These are phyloP conservation scores for Penicillium occitanis DNA, from an alignment of 2,329 filamentous ascomycete species.

Conservation along the genomic window DNA sequence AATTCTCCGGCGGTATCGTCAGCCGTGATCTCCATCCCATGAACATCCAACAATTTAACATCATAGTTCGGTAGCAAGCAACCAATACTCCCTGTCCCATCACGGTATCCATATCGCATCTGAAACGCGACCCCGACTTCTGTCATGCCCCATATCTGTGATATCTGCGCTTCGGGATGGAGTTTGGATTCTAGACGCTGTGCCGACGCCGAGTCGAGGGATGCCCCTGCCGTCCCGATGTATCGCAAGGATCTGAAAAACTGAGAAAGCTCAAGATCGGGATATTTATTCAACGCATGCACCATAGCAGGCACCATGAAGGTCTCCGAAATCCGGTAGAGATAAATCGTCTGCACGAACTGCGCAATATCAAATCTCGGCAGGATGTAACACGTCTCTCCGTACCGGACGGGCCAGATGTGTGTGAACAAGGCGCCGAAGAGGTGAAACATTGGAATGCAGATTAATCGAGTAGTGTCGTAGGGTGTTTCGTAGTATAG, in stretches of 20 bases:
- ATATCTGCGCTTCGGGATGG: conserved; percentile 42
- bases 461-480: conserved; percentile 48
- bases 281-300: conserved; percentile 36
- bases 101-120: conserved; percentile 40
- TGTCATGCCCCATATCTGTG: conserved; percentile 57
- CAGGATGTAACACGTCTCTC: conserved; percentile 50
- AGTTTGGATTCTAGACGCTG: conserved; percentile 45
- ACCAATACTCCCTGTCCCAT: conserved; percentile 51
- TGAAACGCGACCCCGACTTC: conserved; percentile 51
- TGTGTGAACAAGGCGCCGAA: conserved; percentile 51
- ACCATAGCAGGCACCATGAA: conserved; percentile 51
- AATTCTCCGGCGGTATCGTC: conserved; percentile 43
- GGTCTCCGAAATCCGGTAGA: conserved; percentile 50
- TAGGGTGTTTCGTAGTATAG: conserved; percentile 44
- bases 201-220: conserved; percentile 46
- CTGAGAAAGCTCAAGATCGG: conserved; percentile 27
- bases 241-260: conserved; percentile 45
- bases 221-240: conserved; percentile 52
- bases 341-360: conserved; percentile 42
- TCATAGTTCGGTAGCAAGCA: conserved; percentile 44
- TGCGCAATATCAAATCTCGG: conserved; percentile 45
- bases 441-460: conserved; percentile 55
- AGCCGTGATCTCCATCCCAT: conserved; percentile 32
- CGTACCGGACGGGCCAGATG: conserved; percentile 48
- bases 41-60: conserved; percentile 37